Conservation (phyloP, 2,329 filamentous ascomycete genomes). For the Fusarium robinianum region DNA sequence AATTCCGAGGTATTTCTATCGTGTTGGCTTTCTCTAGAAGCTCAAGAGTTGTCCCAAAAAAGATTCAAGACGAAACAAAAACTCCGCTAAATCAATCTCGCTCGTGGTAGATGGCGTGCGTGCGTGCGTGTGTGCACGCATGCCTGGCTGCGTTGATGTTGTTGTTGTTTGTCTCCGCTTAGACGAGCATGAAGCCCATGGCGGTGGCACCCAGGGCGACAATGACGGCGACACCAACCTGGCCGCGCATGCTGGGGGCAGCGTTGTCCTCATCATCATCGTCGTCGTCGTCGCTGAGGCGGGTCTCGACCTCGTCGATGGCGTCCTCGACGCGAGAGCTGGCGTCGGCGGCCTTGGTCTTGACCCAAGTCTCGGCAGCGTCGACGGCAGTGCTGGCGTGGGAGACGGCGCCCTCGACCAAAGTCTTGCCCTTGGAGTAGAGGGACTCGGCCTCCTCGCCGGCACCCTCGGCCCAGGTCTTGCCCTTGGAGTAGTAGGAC, state of each 20-base stretch:
- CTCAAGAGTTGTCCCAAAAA: too few species aligned
- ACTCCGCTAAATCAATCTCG: constrained; percentile 22
- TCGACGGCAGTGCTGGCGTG: constrained; percentile 17
- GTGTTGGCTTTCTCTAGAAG: constrained; percentile 14
- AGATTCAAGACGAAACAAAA: constrained; percentile 10
- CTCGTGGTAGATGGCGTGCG: too few species aligned
- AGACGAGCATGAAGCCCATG: constrained; percentile 32
- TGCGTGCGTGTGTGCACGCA: too few species aligned
- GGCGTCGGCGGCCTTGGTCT: constrained; percentile 13
- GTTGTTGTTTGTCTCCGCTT: constrained; percentile 8
- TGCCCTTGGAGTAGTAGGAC: constrained; percentile 8
- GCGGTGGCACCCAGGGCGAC: constrained; percentile 33
- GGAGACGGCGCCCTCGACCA: not conserved
- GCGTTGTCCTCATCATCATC: constrained; percentile 20
- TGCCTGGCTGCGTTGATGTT: too few species aligned
- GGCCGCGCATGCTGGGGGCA: constrained; percentile 14
- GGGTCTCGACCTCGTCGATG: constrained; percentile 14
- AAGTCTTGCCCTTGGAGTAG: constrained; percentile 3
- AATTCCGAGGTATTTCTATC: constrained; percentile 12
- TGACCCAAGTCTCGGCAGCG: constrained; percentile 13
- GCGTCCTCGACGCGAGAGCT: constrained; percentile 20
- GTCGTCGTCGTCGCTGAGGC: constrained; percentile 5
- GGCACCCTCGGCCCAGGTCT: constrained; percentile 1
- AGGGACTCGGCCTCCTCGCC: constrained; percentile 5
- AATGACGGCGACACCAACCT: constrained; percentile 24